Evolutionary conservation across 2,329 filamentous ascomycete species (phyloP).

Genomic region (Didymella glomerata): DNA sequence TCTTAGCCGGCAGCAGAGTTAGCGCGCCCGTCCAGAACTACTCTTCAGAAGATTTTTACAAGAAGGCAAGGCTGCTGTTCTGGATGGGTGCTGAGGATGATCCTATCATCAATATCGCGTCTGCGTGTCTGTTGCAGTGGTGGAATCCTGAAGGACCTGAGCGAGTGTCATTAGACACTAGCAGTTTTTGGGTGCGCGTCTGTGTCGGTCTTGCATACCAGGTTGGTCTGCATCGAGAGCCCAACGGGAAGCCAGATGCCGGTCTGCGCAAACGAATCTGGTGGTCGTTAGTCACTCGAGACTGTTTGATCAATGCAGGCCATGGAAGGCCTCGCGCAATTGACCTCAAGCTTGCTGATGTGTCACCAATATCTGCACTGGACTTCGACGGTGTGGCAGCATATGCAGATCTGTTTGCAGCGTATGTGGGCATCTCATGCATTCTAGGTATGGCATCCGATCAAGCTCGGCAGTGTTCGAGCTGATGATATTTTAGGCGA

Average conservation of each 20-base stretch:
- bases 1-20: constrained; percentile 55
- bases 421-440: constrained; percentile 52
- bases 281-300: constrained; percentile 56
- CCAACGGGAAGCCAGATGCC: constrained; percentile 45
- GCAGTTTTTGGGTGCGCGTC: constrained; percentile 56
- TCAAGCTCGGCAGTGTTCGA: not conserved
- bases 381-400: constrained; percentile 47
- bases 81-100: constrained; percentile 49
- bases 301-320: constrained; percentile 54
- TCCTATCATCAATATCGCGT: constrained; percentile 53
- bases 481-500: constrained; percentile 38
- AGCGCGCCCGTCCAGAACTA: constrained; percentile 47
- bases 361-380: constrained; percentile 47
- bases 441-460: constrained; percentile 39
- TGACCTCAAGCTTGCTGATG: constrained; percentile 53
- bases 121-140: constrained; percentile 54
- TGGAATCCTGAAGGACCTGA: constrained; percentile 56
- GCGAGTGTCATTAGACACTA: constrained; percentile 54
- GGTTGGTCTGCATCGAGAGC: constrained; percentile 56
- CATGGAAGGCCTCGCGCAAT: constrained; percentile 54
- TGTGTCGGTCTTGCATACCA: constrained; percentile 56
- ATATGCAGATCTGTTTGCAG: constrained; percentile 49
- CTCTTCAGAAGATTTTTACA: constrained; percentile 46
- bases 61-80: constrained; percentile 45
- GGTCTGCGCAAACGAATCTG: constrained; percentile 52